phyloP scores from a whole-genome alignment of 1,284 basidiomycete species.

The Athelia psychrophila region DNA sequence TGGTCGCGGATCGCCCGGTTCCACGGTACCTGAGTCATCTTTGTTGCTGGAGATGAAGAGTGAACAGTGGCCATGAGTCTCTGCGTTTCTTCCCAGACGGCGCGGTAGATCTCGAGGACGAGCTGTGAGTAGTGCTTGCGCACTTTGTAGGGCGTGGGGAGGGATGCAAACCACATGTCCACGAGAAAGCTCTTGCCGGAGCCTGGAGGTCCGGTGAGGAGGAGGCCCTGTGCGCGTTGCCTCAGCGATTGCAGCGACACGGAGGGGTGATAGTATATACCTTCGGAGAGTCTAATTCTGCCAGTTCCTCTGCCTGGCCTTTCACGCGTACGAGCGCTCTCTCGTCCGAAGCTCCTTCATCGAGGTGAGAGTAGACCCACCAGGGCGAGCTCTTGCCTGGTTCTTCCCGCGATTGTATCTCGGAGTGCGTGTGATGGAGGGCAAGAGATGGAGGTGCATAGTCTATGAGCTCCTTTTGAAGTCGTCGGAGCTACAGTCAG shows the following conservation, averaged over 20 bases:
- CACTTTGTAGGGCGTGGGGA: constrained; percentile 59
- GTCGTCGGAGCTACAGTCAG: constrained; percentile 37
- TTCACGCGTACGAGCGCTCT: constrained; percentile 47
- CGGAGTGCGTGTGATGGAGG: constrained; percentile 17
- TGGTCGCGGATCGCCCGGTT: constrained; percentile 34
- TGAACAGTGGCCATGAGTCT: constrained; percentile 34
- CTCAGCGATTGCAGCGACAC: constrained; percentile 1
- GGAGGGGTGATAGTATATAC: constrained; percentile 19
- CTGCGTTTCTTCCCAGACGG: constrained; percentile 54
- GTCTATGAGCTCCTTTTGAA: constrained; percentile 43
- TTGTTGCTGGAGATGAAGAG: constrained; percentile 5
- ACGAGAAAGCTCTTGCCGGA: constrained; percentile 74
- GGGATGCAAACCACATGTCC: constrained; percentile 60
- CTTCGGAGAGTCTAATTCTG: constrained; percentile 55
- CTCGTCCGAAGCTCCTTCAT: constrained; percentile 12
- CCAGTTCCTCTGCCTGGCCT: constrained; percentile 59
- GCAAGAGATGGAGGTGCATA: constrained; percentile 45
- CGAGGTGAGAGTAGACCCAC: constrained; percentile 20
- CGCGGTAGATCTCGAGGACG: constrained; percentile 65
- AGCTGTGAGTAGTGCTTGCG: constrained; percentile 70
- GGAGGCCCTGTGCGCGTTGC: constrained; percentile 55
- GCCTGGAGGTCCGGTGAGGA: constrained; percentile 76
- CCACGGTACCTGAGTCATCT: constrained; percentile 21
- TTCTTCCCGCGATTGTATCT: constrained; percentile 7
- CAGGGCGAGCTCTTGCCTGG: constrained; percentile 18